phyloP scores from a whole-genome alignment of 2,329 filamentous ascomycete genomes.

The Colletotrichum sp. region DNA sequence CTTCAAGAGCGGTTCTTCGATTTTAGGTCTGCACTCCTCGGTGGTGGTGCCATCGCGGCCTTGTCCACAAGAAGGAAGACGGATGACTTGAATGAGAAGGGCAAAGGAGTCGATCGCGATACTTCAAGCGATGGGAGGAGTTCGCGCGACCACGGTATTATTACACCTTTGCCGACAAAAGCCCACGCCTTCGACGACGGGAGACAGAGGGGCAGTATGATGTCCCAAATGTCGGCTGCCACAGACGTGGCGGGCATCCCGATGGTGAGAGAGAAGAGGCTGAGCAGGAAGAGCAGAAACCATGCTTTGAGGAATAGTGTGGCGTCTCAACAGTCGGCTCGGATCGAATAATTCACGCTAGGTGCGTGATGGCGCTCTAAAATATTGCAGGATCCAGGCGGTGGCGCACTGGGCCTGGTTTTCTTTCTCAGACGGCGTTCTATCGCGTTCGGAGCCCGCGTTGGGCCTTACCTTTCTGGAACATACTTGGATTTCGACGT shows the following conservation, averaged over 20 bases:
- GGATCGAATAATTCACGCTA: slow-evolving; percentile 1
- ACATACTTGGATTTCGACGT: slow-evolving; percentile 17
- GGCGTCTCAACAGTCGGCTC: slow-evolving; percentile 10
- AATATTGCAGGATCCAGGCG: neutral
- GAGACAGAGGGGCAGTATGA: neutral
- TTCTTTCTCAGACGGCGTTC: neutral
- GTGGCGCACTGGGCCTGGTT: neutral
- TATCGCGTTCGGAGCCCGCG: neutral
- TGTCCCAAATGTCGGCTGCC: slow-evolving; percentile 5
- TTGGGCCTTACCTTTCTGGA: neutral
- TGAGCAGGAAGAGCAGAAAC: neutral
- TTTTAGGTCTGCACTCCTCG: slow-evolving; percentile 19
- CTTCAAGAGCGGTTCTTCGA: slow-evolving; percentile 34
- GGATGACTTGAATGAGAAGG: slow-evolving; percentile 18
- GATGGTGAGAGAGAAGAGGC: slow-evolving; percentile 14
- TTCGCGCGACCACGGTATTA: neutral
- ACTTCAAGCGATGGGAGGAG: slow-evolving; percentile 8
- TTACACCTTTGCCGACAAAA: neutral
- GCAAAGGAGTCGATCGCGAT: slow-evolving; percentile 8
- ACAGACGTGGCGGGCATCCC: neutral
- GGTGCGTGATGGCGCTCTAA: neutral
- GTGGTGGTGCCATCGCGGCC: slow-evolving; percentile 4
- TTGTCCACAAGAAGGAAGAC: neutral
- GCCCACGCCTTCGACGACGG: neutral
- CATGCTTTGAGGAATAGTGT: slow-evolving; percentile 7